A percentile compares a stretch with the other conserved stretches of the same genome.
These are phyloP conservation scores for Globisporangium abappressorium DNA, from an alignment of 352 stramenopile genomes.

Conservation along the genomic window DNA sequence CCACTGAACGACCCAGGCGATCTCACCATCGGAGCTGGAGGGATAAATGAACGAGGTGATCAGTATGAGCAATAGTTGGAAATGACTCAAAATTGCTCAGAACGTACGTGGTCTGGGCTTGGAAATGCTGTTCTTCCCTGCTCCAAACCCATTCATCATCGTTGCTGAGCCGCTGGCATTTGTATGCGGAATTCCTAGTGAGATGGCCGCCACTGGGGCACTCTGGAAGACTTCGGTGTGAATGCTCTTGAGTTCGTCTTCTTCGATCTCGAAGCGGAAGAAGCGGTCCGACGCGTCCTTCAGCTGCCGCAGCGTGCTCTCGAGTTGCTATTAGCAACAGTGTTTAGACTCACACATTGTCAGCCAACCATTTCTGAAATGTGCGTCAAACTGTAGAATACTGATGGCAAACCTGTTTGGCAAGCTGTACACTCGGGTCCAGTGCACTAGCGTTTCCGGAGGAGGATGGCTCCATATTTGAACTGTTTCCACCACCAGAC, in stretches of 20 bases:
- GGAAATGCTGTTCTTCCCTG: neutral
- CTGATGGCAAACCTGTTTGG: conserved; percentile 27
- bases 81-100: too few species aligned
- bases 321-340: conserved; percentile 44
- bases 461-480: neutral
- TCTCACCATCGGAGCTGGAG: conserved; percentile 8
- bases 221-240: conserved; percentile 49
- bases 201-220: neutral
- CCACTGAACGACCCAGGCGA: conserved; percentile 30
- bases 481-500: too few species aligned
- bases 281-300: conserved; percentile 84
- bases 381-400: neutral
- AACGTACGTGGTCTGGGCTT: conserved; percentile 30
- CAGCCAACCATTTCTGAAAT: neutral
- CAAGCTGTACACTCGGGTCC: conserved; percentile 21
- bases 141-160: neutral
- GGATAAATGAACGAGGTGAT: neutral
- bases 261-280: conserved; percentile 93
- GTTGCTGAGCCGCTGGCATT: too few species aligned
- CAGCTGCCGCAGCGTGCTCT: conserved; percentile 58
- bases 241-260: conserved; percentile 87
- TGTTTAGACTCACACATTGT: neutral
- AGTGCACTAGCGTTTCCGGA: neutral
- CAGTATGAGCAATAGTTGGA: neutral
- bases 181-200: neutral